A percentile compares a stretch with the other conserved stretches of the same genome.
Conservation (phyloP, 2,329 filamentous ascomycete species). For the Fusarium tuaranense region DNA sequence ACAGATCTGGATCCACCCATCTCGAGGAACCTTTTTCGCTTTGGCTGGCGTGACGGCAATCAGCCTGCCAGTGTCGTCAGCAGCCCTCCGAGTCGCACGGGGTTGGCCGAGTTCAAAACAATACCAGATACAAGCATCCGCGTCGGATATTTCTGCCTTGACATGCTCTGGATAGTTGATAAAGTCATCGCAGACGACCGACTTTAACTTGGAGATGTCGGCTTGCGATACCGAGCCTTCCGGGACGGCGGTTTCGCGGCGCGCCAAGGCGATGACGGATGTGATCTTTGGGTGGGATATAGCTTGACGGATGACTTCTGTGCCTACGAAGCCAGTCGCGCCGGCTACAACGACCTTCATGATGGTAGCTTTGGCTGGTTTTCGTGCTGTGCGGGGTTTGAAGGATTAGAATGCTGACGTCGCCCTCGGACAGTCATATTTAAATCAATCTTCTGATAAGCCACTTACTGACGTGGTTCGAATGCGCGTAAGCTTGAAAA, state of each 20-base stretch:
- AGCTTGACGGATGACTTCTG: slow-evolving; percentile 58
- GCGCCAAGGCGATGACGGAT: slow-evolving; percentile 56
- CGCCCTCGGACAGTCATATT: background rate
- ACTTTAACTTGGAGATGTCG: slow-evolving; percentile 53
- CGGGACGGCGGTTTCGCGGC: slow-evolving; percentile 49
- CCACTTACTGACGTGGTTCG: background rate
- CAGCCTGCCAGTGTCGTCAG: slow-evolving; percentile 22
- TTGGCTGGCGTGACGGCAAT: slow-evolving; percentile 57
- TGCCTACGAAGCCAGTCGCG: slow-evolving; percentile 56
- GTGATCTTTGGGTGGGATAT: slow-evolving; percentile 51
- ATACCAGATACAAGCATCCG: slow-evolving; percentile 58
- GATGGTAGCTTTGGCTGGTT: background rate
- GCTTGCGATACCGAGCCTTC: slow-evolving; percentile 30
- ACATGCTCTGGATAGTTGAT: slow-evolving; percentile 53
- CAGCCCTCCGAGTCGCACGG: fast-evolving
- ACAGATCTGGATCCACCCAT: slow-evolving; percentile 55
- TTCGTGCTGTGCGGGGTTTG: background rate
- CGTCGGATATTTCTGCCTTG: slow-evolving; percentile 54
- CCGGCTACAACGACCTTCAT: slow-evolving; percentile 60
- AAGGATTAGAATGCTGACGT: background rate
- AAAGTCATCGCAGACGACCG: slow-evolving; percentile 55
- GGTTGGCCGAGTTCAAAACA: background rate
- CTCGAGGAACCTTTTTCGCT: slow-evolving; percentile 44
- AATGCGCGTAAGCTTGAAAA: background rate
- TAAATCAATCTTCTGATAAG: background rate